phyloP scores from a whole-genome alignment of 169 alveolate species.

The Toxoplasma gondii region DNA sequence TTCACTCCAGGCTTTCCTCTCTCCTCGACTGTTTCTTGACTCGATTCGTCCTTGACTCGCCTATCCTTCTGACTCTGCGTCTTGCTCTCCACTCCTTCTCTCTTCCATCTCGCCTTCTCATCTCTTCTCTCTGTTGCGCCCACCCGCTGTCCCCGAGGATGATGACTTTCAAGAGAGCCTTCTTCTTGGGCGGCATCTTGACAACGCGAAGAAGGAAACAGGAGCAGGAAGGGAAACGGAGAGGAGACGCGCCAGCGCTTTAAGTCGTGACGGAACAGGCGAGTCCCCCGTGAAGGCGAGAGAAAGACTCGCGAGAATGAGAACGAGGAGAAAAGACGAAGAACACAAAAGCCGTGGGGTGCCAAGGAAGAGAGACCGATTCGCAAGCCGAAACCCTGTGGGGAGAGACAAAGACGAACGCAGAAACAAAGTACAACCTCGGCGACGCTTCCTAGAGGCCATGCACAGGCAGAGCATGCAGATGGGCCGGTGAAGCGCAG shows the following conservation, averaged over 20 bases:
- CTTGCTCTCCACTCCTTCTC: background rate
- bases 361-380: too few relatives aligned
- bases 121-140: constrained; percentile 7
- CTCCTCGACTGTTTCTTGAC: background rate
- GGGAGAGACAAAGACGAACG: too few relatives aligned
- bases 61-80: background rate
- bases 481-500: too few relatives aligned
- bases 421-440: too few relatives aligned
- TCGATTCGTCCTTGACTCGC: too few relatives aligned
- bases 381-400: too few relatives aligned
- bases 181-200: constrained; percentile 72
- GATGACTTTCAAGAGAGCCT: constrained; percentile 92
- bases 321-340: background rate
- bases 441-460: too few relatives aligned
- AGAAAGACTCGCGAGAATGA: background rate
- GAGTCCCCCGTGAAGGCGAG: too few relatives aligned
- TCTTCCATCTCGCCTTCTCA: background rate
- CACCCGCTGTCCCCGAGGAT: constrained; percentile 99
- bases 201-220: background rate
- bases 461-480: too few relatives aligned
- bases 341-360: too few relatives aligned
- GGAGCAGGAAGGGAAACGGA: background rate
- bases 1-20: background rate
- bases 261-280: background rate
- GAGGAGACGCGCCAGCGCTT: background rate